phyloP scores from a whole-genome alignment of 2,329 filamentous ascomycete species.

The Paraconiothyrium brasiliense region DNA sequence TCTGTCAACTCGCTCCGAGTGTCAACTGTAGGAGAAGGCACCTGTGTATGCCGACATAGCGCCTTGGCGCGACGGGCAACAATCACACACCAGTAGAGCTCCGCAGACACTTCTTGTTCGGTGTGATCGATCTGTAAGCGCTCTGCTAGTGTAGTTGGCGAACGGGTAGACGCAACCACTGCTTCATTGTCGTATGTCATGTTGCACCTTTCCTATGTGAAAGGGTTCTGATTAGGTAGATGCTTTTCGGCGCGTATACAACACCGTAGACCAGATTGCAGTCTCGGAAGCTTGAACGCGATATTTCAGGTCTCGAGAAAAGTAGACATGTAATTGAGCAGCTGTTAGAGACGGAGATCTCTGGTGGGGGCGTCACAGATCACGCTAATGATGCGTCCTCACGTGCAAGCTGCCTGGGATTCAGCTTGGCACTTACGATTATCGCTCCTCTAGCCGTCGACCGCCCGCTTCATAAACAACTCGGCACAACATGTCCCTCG shows the following conservation, averaged over 20 bases:
- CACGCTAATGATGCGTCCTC: background rate
- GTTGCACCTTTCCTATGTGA: background rate
- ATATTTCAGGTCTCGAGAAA: background rate
- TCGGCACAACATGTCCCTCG: conserved; percentile 66
- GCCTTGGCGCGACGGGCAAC: conserved; percentile 9
- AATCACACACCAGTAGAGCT: background rate
- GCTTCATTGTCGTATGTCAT: too few relatives aligned
- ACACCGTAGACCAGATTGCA: background rate
- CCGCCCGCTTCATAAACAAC: conserved; percentile 19
- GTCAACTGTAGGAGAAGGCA: conserved; percentile 9
- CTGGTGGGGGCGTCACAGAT: background rate
- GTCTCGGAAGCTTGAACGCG: background rate
- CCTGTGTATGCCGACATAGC: conserved; percentile 8
- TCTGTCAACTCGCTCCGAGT: background rate
- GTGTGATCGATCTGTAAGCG: background rate
- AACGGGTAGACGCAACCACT: too few relatives aligned
- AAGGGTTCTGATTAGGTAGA: background rate
- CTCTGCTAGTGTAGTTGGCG: too few relatives aligned
- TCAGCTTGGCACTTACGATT: conserved; percentile 1
- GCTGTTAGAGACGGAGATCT: background rate
- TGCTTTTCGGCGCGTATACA: background rate
- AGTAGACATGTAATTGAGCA: background rate
- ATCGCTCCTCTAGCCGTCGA: background rate
- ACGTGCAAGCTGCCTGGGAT: conserved; percentile 29
- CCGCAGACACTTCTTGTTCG: background rate